These are phyloP conservation scores for Mucor mucedo DNA, from an alignment of 371 early-diverging fungal genomes.

Conservation along the genomic window DNA sequence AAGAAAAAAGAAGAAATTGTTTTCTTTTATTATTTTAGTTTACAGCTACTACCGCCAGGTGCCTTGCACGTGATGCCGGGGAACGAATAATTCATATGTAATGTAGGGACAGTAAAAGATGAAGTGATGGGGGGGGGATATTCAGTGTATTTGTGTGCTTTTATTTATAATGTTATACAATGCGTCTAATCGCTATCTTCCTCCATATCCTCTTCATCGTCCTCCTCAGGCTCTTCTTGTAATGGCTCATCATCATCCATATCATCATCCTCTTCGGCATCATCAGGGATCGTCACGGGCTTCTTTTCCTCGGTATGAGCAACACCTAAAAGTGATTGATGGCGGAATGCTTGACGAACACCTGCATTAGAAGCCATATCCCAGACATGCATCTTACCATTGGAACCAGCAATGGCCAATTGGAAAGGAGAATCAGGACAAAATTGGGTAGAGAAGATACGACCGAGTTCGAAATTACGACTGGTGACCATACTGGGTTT, in stretches of 20 bases:
- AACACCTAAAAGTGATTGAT: conserved; percentile 34
- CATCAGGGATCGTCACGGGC: conserved; percentile 47
- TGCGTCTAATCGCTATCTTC: conserved; percentile 30
- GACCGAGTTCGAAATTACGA: conserved; percentile 84
- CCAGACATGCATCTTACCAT: conserved; percentile 90
- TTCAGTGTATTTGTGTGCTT: neutral
- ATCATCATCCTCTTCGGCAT: conserved; percentile 59
- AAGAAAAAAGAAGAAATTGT: neutral
- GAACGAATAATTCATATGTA: no score
- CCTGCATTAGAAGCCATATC: conserved; percentile 87
- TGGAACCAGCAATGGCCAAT: conserved; percentile 86
- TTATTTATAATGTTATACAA: neutral
- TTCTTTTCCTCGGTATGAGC: conserved; percentile 41
- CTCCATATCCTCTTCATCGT: conserved; percentile 33
- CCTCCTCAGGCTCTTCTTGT: conserved; percentile 26
- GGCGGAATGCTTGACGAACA: conserved; percentile 73
- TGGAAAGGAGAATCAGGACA: conserved; percentile 87
- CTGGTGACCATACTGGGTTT: conserved; percentile 80
- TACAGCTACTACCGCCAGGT: neutral
- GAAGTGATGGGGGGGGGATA: no score
- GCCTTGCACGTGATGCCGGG: conserved; percentile 1
- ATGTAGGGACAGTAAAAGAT: no score
- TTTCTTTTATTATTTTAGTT: neutral
- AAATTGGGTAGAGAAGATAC: conserved; percentile 85
- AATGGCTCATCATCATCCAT: conserved; percentile 51